Base-by-base conservation (phyloP, 176 grass and related monocot species). In the Guadua angustifolia region DNA sequence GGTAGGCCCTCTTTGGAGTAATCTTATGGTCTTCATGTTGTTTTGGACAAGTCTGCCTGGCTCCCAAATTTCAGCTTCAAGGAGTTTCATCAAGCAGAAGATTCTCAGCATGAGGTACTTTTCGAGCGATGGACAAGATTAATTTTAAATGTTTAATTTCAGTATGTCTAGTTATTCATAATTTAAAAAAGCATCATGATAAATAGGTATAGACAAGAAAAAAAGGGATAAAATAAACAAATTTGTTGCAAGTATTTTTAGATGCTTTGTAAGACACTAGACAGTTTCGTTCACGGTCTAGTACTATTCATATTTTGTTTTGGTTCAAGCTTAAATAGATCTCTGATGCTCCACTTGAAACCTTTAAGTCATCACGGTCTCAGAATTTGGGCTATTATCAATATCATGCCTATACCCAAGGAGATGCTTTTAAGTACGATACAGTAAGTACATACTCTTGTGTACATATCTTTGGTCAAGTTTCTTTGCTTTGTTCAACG, bases 341-440 rank as follows among this genome's bases (percentile, higher is more conserved):
- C 40, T 60, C 39, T 47, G 76, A 80, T 40, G 75, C 69, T 26
- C 79, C 62, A 72, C 61, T 92, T 56, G 84, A 89, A 78, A 80
- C 90, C 77, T 89, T 71, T 67, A 84, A 81, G 58, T 80, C 79
- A 71, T 89, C 87, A 15, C 87, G 84, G 74, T 84, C 69, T 70
- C 83, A 86, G 43, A 83, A 89, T 87, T 36, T 74, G 68, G 69
- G 74, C 52, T 56, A 65, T 77, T 77, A 22, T 58, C 55, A 58
- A n/a, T 58, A 64, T 92, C 66, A 76, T 38, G 14, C 75, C 59
- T 63, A 83, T 67, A 40, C 9, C 10, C 67, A 89, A 66, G 83
- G 79, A 29, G 61, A 25, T 8, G 21, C 50, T 64, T 53, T 61
- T 66, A 14, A 60, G 66, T 70, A 88, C 1, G 71, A 75, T 58